A percentile compares a stretch with the other conserved stretches of the same genome.
Evolutionary conservation across 2,329 filamentous ascomycete genomes (phyloP).

Genomic region (Emergomyces orientalis): DNA sequence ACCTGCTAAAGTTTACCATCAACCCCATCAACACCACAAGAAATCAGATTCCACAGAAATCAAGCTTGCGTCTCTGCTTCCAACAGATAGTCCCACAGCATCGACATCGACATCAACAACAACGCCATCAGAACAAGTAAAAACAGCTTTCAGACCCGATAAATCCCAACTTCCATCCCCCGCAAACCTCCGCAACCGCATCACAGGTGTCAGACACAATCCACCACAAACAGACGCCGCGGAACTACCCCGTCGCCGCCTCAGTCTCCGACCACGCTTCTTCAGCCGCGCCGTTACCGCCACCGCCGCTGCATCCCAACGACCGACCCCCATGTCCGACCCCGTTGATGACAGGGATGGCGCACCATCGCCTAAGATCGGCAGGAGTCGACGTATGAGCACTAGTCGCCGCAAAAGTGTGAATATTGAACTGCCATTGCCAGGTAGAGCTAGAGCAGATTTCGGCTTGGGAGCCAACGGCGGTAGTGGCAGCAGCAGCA

Average conservation of each 20-base stretch:
- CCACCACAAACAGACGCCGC: slow-evolving; percentile 1
- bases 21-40: neutral
- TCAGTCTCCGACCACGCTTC: slow-evolving; percentile 31
- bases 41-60: neutral
- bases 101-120: neutral
- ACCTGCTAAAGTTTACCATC: neutral
- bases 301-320: slow-evolving; percentile 8
- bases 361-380: slow-evolving; percentile 26
- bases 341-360: slow-evolving; percentile 20
- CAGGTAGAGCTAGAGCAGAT: neutral
- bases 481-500: neutral
- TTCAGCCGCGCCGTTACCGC: slow-evolving; percentile 24
- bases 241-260: slow-evolving; percentile 21
- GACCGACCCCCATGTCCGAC: slow-evolving; percentile 20
- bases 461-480: neutral
- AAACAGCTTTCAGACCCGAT: neutral
- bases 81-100: neutral
- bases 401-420: slow-evolving; percentile 10
- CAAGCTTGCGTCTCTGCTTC: neutral
- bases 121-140: neutral
- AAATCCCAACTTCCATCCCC: neutral
- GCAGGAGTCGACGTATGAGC: slow-evolving; percentile 21
- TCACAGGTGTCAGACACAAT: neutral
- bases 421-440: slow-evolving; percentile 15
- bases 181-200: neutral